These are phyloP conservation scores for Tuber magnatum DNA, from an alignment of 495 filamentous ascomycete genomes.

Conservation along the genomic window DNA sequence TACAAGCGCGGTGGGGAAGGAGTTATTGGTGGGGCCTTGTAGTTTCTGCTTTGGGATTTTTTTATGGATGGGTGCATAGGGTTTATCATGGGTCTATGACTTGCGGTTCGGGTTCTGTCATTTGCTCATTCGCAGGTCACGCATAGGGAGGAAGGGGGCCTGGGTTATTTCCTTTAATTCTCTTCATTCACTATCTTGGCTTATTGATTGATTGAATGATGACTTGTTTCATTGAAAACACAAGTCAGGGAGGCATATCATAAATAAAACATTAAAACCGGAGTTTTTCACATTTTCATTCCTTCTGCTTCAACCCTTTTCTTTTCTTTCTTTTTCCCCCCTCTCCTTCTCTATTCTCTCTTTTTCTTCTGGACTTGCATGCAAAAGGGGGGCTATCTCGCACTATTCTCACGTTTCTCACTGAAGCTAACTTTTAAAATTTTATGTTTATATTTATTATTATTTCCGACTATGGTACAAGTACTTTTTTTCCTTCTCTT, in stretches of 20 bases:
- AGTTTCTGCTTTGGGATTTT: neutral
- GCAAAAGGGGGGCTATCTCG: neutral
- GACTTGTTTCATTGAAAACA: neutral
- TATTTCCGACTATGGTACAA: neutral
- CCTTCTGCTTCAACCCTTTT: neutral
- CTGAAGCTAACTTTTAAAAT: neutral
- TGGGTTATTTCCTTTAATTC: neutral
- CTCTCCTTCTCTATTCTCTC: neutral
- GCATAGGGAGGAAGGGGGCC: neutral
- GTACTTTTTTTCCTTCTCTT: neutral
- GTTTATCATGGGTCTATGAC: constrained; percentile 3
- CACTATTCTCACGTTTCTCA: constrained; percentile 3
- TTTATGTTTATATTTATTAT: neutral
- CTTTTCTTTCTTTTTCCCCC: neutral
- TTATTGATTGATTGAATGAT: neutral
- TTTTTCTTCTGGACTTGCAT: neutral
- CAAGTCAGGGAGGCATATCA: neutral
- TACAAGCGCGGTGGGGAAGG: neutral
- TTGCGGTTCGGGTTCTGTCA: neutral
- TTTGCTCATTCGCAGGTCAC: neutral
- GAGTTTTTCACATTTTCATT: neutral
- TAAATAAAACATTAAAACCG: constrained; percentile 5
- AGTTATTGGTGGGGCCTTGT: neutral
- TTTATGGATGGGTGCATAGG: neutral
- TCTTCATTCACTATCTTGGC: neutral